Conservation (phyloP, 1,284 basidiomycete species). For the Cryptococcus sp. region DNA sequence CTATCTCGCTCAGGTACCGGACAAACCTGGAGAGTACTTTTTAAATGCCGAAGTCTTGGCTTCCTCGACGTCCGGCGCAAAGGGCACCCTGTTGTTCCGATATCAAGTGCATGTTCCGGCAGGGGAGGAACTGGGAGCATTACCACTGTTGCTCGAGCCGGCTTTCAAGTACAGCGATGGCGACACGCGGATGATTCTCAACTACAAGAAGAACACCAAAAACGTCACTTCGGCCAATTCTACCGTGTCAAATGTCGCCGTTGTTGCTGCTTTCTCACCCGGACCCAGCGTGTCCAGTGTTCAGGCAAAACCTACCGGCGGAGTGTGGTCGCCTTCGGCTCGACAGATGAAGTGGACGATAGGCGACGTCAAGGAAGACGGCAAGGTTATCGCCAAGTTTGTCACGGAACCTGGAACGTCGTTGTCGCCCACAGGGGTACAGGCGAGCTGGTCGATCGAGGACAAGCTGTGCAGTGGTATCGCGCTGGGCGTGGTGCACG, state of each 20-base stretch:
- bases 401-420: slow-evolving; percentile 34
- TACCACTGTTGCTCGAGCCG: slow-evolving; percentile 49
- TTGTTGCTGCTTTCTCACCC: slow-evolving; percentile 44
- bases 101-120: slow-evolving; percentile 51
- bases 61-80: slow-evolving; percentile 11
- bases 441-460: slow-evolving; percentile 46
- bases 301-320: slow-evolving; percentile 51
- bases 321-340: slow-evolving; percentile 42
- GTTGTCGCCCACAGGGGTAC: slow-evolving; percentile 39
- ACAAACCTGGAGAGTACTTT: slow-evolving; percentile 49
- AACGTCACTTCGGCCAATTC: slow-evolving; percentile 13
- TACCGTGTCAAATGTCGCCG: slow-evolving; percentile 27
- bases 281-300: slow-evolving; percentile 45
- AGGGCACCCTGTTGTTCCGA: slow-evolving; percentile 48
- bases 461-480: slow-evolving; percentile 45
- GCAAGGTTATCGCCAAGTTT: slow-evolving; percentile 52
- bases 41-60: slow-evolving; percentile 47
- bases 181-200: slow-evolving; percentile 52
- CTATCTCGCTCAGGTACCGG: slow-evolving; percentile 47
- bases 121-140: slow-evolving; percentile 30
- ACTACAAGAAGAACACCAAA: slow-evolving; percentile 42
- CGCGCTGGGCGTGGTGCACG: slow-evolving; percentile 39
- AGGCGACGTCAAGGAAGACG: slow-evolving; percentile 21
- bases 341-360: slow-evolving; percentile 47
- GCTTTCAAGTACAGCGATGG: slow-evolving; percentile 51